Percentiles rank a stretch among this genome's conserved stretches.
Evolutionary conservation across 805 yeast species (phyloP).

Genomic region (Saccharomycopsis vini): DNA sequence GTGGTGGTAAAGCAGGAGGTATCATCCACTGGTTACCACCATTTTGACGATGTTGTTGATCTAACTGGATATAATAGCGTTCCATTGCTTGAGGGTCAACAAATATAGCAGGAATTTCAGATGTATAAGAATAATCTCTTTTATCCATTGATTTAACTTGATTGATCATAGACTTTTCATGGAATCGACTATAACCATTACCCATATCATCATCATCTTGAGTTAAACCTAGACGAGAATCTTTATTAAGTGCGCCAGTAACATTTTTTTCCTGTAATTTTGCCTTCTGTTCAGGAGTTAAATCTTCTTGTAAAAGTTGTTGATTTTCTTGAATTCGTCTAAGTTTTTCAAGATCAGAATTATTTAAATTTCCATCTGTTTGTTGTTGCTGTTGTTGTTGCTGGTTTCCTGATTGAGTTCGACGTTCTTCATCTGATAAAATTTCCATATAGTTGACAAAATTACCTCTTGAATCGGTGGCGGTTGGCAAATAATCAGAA

Average conservation of each 20-base stretch:
- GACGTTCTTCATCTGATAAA: constrained; percentile 20
- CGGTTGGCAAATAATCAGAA: constrained; percentile 86
- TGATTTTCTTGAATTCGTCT: constrained; percentile 10
- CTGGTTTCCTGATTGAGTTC: constrained; percentile 22
- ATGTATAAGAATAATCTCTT: constrained; percentile 37
- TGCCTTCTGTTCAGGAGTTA: constrained; percentile 8
- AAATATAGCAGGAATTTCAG: constrained; percentile 72
- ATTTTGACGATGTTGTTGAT: constrained; percentile 56
- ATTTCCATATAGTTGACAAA: constrained; percentile 88
- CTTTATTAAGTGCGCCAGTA: constrained; percentile 25
- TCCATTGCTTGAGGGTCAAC: constrained; percentile 80
- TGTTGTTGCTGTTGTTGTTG: constrained; percentile 21
- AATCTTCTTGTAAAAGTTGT: constrained; percentile 7
- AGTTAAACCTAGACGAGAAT: constrained; percentile 55
- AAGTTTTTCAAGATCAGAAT: constrained; percentile 12
- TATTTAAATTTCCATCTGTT: neutral
- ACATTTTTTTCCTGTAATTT: constrained; percentile 1
- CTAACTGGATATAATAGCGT: constrained; percentile 70
- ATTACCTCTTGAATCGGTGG: constrained; percentile 95
- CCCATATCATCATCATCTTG: constrained; percentile 78
- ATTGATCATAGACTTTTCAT: constrained; percentile 41
- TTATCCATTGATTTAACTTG: constrained; percentile 22
- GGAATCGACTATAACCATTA: constrained; percentile 67
- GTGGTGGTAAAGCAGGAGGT: constrained; percentile 97
- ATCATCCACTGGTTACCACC: constrained; percentile 60